Conservation (phyloP, 352 stramenopile genomes). For the Pythium phragmiticola region DNA sequence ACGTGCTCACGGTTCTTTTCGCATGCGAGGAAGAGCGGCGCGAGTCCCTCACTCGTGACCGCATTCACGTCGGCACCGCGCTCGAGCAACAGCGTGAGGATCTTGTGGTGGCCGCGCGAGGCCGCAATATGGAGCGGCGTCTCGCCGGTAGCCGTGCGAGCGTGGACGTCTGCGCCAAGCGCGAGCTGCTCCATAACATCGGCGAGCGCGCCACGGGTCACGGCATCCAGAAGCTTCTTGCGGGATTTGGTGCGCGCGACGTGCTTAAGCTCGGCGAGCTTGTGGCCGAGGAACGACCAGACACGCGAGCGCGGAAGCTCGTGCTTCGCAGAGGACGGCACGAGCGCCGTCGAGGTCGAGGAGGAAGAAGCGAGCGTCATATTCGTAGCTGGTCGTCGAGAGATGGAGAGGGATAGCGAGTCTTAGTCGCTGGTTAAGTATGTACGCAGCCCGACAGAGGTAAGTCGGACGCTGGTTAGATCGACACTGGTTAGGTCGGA, state of each 20-base stretch:
- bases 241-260: slow-evolving; percentile 39
- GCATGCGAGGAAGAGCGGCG: slow-evolving; percentile 58
- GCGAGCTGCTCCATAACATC: slow-evolving; percentile 68
- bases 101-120: slow-evolving; percentile 49
- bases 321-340: slow-evolving; percentile 37
- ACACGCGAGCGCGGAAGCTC: slow-evolving; percentile 41
- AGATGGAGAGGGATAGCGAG: not conserved
- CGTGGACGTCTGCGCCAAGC: slow-evolving; percentile 52
- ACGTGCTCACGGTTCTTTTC: slow-evolving; percentile 57
- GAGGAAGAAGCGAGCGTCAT: slow-evolving; percentile 19
- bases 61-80: slow-evolving; percentile 59
- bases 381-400: not conserved
- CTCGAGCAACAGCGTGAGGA: slow-evolving; percentile 69
- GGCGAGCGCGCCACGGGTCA: slow-evolving; percentile 45
- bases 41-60: slow-evolving; percentile 48
- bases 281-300: slow-evolving; percentile 79
- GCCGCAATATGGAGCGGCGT: slow-evolving; percentile 63
- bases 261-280: slow-evolving; percentile 66
- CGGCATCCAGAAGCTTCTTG: slow-evolving; percentile 65
- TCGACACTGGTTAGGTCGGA: slow-evolving; percentile 18
- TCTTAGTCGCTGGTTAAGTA: slow-evolving; percentile 8
- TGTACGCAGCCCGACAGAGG: slow-evolving; percentile 11
- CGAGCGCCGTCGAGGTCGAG: slow-evolving; percentile 38
- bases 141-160: slow-evolving; percentile 48
- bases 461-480: slow-evolving; percentile 17